Evolutionary conservation across 2,329 filamentous ascomycete species (phyloP), one percentile per base, ranked within the genome.

Genomic region (Zopfia rhizophila): DNA sequence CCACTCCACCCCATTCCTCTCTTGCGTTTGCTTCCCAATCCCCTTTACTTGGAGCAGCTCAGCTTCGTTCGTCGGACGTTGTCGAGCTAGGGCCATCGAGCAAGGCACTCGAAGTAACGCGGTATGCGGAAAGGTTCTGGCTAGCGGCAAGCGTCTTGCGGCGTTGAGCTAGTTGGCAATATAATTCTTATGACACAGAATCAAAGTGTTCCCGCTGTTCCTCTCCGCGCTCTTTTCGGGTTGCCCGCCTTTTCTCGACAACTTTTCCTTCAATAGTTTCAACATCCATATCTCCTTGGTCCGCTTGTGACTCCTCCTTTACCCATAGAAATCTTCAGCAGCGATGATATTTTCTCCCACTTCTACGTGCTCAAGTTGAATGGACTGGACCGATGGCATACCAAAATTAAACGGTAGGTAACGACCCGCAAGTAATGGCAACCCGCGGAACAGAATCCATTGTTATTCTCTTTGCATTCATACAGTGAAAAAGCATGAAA

Each of bases 401-500:
- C 53, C 4, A 17, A 30, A 4, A 12, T 79, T 74, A 41, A 92
- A 88, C 0, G 87, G 86, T 17, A 81, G 60, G 24, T 84, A 77
- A 4, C 84, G 73, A 62, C 93, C 90, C 1, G 81, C 84, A 58
- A 83, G 80, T 12, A 82, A 78, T 1, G 91, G 91, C 3, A 82
- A 75, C 2, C n/a, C 88, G 88, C 3, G 91, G 91, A 3, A 74
- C 78, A 2, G 90, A 89, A 6, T 83, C 66, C 53, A 96, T 77
- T 3, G 27, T 12, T 12, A 75, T 72, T 55, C 82, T 77, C 13
- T 91, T 80, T 27, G 83, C 74, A 46, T 97, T 87, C 52, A 96
- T 76, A 4, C 82, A 79, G 43, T 89, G 78, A 60, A 84, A 96
- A 1, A 97, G 75, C 58, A 90, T 87, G 11, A 92, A 72, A 3